These are phyloP conservation scores for Bruguiera sexangula DNA, from an alignment of 345 rosid species.

Conservation along the genomic window DNA sequence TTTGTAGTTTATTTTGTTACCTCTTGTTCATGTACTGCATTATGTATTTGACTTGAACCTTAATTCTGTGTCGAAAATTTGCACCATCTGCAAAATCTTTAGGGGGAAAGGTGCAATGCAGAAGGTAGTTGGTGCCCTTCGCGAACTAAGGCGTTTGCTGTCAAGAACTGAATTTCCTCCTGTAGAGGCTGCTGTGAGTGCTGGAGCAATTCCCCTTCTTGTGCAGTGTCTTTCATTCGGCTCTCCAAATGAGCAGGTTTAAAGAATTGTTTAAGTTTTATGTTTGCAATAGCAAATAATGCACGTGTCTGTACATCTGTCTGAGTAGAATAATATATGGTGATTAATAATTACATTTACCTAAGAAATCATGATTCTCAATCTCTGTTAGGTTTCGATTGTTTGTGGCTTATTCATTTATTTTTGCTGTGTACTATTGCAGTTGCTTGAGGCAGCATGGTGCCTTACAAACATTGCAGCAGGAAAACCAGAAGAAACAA, in stretches of 20 bases:
- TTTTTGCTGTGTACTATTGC: constrained; percentile 26
- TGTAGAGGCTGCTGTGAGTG: constrained; percentile 62
- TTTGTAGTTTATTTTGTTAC: not conserved
- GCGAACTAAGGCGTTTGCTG: constrained; percentile 77
- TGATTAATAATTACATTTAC: too few species aligned
- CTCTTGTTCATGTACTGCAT: not conserved
- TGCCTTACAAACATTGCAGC: constrained; percentile 98
- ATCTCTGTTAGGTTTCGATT: too few species aligned
- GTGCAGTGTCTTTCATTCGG: constrained; percentile 93
- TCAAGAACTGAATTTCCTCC: constrained; percentile 87
- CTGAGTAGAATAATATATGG: too few species aligned
- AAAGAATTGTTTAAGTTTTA: constrained; percentile 3
- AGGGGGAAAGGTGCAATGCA: constrained; percentile 93
- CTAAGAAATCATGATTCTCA: too few species aligned
- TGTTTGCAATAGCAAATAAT: too few species aligned
- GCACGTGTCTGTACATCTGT: too few species aligned
- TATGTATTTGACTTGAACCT: not conserved
- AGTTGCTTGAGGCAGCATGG: constrained; percentile 99
- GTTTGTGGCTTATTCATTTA: not conserved
- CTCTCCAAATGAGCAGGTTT: constrained; percentile 87
- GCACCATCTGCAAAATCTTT: constrained; percentile 14
- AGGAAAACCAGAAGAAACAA: constrained; percentile 92
- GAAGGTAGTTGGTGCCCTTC: constrained; percentile 74
- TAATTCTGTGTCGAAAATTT: constrained; percentile 6
- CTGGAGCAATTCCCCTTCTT: constrained; percentile 84